Evolutionary conservation across 2,329 filamentous ascomycete species (phyloP), one percentile per base, ranked within the genome.

Genomic region (Pseudogymnoascus sp.): DNA sequence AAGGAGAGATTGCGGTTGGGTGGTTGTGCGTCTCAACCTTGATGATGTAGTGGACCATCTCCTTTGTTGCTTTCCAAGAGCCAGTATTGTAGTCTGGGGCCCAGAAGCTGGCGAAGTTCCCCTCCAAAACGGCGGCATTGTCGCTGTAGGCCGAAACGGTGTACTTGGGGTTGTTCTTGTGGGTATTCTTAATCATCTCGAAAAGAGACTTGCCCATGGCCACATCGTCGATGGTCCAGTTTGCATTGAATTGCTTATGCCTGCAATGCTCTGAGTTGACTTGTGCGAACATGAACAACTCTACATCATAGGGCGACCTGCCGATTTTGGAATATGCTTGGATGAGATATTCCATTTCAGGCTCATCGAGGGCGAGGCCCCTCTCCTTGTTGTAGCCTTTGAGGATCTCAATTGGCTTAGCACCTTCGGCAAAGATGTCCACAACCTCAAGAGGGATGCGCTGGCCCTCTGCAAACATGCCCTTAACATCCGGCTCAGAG

Each of bases 11-110:
- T 7, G 93, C 93, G 5, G 95, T 98, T 2, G 93, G 93, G 72
- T 98, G 93, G 75, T 98, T 98, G 78, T 98, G 93, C 1, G 95
- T 98, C 79, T 99, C 95, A 60, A 98, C 95, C 79, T 99, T 99
- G 74, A 88, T 88, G 59, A 99, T 79, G 70, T 93, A 89, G 73
- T 97, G 91, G 19, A 96, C 88, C 24, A 86, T 81, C 78, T 99
- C 95, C 71, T 91, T 95, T 19, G 84, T 91, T 65, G 93, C 84
- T 70, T 83, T 89, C 93, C 93, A 99, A 69, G 90, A 89, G 31
- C 93, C 91, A 3, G 90, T 96, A 38, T 86, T 82, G 69, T 92
- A 88, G 71, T 95, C 90, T 4, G 95, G 95, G 0, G 91, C 89
- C 93, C 93, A 98, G 72, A 90, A 89, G 67, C 83, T 86, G 35